Evolutionary conservation across 139 green algal species (phyloP).

Genomic region (Micromonas commoda): DNA sequence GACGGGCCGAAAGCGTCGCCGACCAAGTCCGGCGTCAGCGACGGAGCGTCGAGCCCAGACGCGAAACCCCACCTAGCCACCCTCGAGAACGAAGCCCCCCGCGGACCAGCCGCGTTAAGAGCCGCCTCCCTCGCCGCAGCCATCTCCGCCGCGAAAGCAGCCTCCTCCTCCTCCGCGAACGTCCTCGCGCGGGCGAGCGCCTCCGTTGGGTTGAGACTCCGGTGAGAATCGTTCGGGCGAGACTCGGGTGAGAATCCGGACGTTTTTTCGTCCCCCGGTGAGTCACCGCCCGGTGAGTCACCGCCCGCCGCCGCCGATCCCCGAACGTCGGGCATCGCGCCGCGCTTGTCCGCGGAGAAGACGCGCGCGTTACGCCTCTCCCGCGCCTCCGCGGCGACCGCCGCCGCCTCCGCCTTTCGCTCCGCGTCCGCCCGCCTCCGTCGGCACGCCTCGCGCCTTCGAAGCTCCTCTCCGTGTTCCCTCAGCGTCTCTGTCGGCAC

Average conservation of each 20-base stretch:
- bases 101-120: background rate
- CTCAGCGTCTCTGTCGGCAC: background rate
- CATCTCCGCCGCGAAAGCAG: background rate
- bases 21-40: background rate
- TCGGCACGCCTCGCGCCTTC: background rate
- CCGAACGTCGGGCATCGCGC: conserved; percentile 6
- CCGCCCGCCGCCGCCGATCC: background rate
- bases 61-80: conserved; percentile 2
- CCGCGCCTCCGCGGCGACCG: background rate
- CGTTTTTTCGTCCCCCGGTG: too few species aligned
- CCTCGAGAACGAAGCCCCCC: background rate
- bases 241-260: too few species aligned
- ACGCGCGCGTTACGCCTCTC: background rate
- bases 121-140: background rate
- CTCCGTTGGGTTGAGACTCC: background rate
- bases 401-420: background rate
- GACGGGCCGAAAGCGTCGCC: conserved; percentile 6
- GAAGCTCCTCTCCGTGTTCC: background rate
- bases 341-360: background rate
- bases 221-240: too few species aligned
- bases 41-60: conserved; percentile 1
- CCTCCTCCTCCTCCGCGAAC: background rate
- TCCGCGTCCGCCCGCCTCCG: background rate
- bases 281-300: background rate
- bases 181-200: background rate